Conservation (phyloP, 257 asterid species). For the Nicotiana otophora region DNA sequence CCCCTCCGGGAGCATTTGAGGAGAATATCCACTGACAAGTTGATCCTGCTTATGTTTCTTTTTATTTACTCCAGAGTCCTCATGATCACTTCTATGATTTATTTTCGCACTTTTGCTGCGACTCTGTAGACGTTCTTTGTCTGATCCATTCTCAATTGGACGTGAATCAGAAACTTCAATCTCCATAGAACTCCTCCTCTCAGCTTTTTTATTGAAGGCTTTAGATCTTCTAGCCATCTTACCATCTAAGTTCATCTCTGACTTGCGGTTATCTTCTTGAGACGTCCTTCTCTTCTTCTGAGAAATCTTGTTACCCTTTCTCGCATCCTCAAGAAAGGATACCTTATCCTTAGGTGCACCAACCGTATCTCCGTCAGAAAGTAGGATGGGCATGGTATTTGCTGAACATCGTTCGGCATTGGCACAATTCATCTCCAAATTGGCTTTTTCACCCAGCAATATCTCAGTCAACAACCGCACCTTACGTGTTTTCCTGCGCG, state of each 20-base stretch:
- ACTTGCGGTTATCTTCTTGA: constrained; percentile 29
- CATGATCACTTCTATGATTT: constrained; percentile 25
- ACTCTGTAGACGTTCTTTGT: constrained; percentile 10
- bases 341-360: constrained; percentile 19
- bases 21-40: constrained; percentile 18
- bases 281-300: constrained; percentile 37
- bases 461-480: constrained; percentile 51
- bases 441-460: constrained; percentile 37
- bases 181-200: constrained; percentile 22
- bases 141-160: constrained; percentile 26
- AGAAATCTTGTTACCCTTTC: constrained; percentile 28
- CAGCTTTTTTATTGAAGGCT: constrained; percentile 18
- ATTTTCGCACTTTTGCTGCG: constrained; percentile 14
- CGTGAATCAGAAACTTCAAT: constrained; percentile 26
- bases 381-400: constrained; percentile 16
- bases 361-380: constrained; percentile 25
- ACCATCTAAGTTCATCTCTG: constrained; percentile 8
- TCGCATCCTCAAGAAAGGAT: constrained; percentile 7
- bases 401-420: constrained; percentile 17
- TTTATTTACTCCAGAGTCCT: constrained; percentile 19
- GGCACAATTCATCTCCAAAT: constrained; percentile 9
- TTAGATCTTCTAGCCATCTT: constrained; percentile 24
- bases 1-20: constrained; percentile 11
- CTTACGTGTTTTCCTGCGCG: constrained; percentile 37
- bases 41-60: constrained; percentile 22